Base-by-base conservation (phyloP, 129 eudicot species). In the Kitagawia praeruptora region DNA sequence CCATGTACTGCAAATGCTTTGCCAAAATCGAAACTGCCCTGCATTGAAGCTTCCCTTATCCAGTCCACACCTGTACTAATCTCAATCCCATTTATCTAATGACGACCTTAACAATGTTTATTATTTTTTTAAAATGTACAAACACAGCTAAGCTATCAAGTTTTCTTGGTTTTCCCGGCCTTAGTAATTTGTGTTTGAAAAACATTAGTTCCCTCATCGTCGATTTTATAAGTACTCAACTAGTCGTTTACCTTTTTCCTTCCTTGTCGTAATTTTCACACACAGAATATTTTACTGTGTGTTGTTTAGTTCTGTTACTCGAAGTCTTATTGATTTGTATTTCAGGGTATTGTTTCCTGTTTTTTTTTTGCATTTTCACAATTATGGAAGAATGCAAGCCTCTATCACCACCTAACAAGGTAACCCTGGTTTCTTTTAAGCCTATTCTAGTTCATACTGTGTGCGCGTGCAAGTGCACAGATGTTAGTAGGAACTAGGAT, bases 401-500 rank as follows among this genome's bases (percentile, higher is more conserved):
- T 80, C 56, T 53, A 1, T 79, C 82, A 49, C 71, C 73, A 13
- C 78, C 82, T 53, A 15, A 28, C 44, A 53, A 80, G 82, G 82
- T 80, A 79, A 46, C 41, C 82, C 76, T 64, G 5, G 13, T 39
- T 8, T 19, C 48, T 28, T 28, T 47, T n/a, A 8, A n/a, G 48
- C 31, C 44, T 78, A 7, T 14, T 64, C 19, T 13, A 21, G 18
- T 25, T 5, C 44, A 11, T 23, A 38, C 4, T 54, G 15, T 23
- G 31, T 1, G 3, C 23, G 37, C 2, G 37, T 34, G 2, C 37
- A 34, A 34, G 3, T 39, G 34, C 12, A 37, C 56, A 49, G 23
- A 23, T 13, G 38, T 54, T 1, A 27, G 25, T 23, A 23, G 1
- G 8, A 15, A 5, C 4, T 4, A 1, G 9, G 7, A 6, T 63